A percentile compares a stretch with the other conserved stretches of the same genome.
phyloP scores from a whole-genome alignment of 805 yeast genomes.

The Priceomyces castillae region DNA sequence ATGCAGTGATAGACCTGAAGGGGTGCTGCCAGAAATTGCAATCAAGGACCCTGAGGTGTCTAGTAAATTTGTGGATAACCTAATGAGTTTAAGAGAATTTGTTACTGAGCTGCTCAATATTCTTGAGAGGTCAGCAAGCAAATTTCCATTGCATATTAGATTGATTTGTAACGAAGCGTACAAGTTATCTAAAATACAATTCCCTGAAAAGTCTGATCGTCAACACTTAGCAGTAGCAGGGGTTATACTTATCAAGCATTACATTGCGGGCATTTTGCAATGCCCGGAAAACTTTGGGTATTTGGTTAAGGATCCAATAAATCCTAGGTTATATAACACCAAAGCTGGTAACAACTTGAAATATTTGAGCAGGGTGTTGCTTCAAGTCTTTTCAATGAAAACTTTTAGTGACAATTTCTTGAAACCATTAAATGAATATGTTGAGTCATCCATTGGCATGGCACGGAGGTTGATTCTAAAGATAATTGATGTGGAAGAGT shows the following conservation, averaged over 20 bases:
- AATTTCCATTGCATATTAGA: conserved; percentile 36
- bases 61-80: conserved; percentile 62
- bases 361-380: conserved; percentile 55
- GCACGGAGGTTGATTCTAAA: conserved; percentile 44
- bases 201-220: conserved; percentile 58
- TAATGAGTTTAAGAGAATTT: conserved; percentile 71
- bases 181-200: conserved; percentile 40
- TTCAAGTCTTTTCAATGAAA: conserved; percentile 65
- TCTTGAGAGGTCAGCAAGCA: conserved; percentile 42
- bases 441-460: conserved; percentile 48
- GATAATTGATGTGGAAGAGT: conserved; percentile 51
- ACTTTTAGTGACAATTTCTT: conserved; percentile 70
- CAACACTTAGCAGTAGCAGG: conserved; percentile 68
- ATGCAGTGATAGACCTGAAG: conserved; percentile 32
- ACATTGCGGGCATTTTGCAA: conserved; percentile 44
- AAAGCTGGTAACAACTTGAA: conserved; percentile 48
- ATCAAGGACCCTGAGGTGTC: conserved; percentile 79
- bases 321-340: conserved; percentile 14
- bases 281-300: conserved; percentile 61
- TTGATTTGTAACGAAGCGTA: conserved; percentile 35
- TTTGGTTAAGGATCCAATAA: conserved; percentile 26
- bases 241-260: conserved; percentile 55
- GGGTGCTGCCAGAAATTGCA: conserved; percentile 60
- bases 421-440: conserved; percentile 77
- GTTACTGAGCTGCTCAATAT: conserved; percentile 58